A percentile compares a stretch with the other conserved stretches of the same genome.
Evolutionary conservation across 2,329 filamentous ascomycete species (phyloP).

Genomic region (Graphilbum fragrans): DNA sequence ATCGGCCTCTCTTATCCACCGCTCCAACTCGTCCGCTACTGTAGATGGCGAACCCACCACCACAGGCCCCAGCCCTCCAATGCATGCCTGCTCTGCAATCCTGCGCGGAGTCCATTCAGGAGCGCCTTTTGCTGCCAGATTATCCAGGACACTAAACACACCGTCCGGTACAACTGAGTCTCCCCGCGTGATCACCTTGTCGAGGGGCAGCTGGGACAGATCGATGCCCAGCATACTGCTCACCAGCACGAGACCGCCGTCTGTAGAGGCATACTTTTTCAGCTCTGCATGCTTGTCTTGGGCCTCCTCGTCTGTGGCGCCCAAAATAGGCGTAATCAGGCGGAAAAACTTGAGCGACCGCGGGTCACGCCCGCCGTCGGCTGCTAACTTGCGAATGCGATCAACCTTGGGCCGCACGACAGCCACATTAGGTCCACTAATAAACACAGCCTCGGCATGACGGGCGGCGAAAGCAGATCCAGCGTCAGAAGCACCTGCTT

Average conservation of each 20-base stretch:
- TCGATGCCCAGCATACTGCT: constrained; percentile 14
- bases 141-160: constrained; percentile 1
- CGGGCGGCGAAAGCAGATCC: constrained; percentile 12
- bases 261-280: constrained; percentile 8
- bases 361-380: constrained; percentile 9
- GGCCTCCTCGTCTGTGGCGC: constrained; percentile 11
- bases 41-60: constrained; percentile 52
- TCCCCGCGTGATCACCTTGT: constrained; percentile 9
- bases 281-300: constrained; percentile 10
- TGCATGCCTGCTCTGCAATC: constrained; percentile 4
- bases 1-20: constrained; percentile 56
- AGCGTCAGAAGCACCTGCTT: constrained; percentile 12
- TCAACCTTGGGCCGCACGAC: constrained; percentile 5
- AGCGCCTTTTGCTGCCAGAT: constrained; percentile 4
- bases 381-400: constrained; percentile 6
- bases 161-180: constrained; percentile 1
- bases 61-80: constrained; percentile 11
- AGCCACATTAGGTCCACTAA: constrained; percentile 7
- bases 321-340: constrained; percentile 10
- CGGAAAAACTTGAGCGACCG: constrained; percentile 10
- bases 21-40: constrained; percentile 56
- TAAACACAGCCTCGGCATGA: constrained; percentile 13
- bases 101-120: constrained; percentile 7
- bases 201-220: constrained; percentile 11
- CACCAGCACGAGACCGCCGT: constrained; percentile 13